Conservation (phyloP, 179 eudicot genomes). For the Beta macrorhiza region DNA sequence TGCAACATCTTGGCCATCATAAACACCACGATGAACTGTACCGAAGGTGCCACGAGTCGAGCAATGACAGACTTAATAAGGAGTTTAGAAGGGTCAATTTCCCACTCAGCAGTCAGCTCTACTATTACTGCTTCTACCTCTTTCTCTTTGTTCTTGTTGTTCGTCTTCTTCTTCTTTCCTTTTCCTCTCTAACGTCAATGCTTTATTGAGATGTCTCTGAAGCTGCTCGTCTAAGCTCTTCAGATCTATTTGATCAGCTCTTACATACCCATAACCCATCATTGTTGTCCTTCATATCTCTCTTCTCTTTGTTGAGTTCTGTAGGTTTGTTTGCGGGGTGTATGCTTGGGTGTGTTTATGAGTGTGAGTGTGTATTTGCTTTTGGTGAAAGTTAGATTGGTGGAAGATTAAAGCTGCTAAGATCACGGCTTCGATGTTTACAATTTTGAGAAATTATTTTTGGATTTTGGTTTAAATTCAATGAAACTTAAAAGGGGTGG, state of each 20-base stretch:
- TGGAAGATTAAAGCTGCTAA: too few relatives aligned
- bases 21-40: constrained; percentile 41
- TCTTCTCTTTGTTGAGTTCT: background rate
- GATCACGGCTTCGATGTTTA: too few relatives aligned
- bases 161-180: constrained; percentile 27
- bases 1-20: constrained; percentile 40
- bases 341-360: too few relatives aligned
- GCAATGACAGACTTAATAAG: constrained; percentile 40
- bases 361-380: too few relatives aligned
- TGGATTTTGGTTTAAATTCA: too few relatives aligned
- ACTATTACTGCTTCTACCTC: constrained; percentile 13
- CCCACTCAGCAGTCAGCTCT: constrained; percentile 41
- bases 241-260: constrained; percentile 42
- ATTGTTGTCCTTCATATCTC: constrained; percentile 26
- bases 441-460: too few relatives aligned
- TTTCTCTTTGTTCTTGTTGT: constrained; percentile 5
- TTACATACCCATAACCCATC: constrained; percentile 42
- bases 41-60: constrained; percentile 43
- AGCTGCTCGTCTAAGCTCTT: constrained; percentile 41
- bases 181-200: constrained; percentile 29
- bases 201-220: constrained; percentile 30
- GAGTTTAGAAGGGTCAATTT: constrained; percentile 39
- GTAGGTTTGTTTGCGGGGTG: too few relatives aligned
- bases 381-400: too few relatives aligned
- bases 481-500: too few relatives aligned